Evolutionary conservation across 169 alveolate genomes (phyloP).

Genomic region (Theileria orientalis): DNA sequence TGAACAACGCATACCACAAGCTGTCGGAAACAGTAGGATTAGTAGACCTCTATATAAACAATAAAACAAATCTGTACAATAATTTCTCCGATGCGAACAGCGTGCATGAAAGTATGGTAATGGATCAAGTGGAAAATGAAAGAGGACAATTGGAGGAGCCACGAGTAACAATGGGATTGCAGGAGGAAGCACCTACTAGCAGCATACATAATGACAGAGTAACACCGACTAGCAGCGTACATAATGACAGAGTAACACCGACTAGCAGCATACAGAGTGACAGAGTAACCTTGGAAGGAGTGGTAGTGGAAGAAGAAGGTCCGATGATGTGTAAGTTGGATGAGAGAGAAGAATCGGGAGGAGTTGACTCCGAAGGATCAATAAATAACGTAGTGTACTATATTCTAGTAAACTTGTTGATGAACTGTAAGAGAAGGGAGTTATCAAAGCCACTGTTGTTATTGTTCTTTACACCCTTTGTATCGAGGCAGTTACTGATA

Average conservation of each 20-base stretch:
- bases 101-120: background rate
- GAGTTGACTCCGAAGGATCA: too few relatives aligned
- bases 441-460: constrained; percentile 2
- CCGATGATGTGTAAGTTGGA: background rate
- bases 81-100: background rate
- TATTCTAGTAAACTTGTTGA: constrained; percentile 1
- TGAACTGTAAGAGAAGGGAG: constrained; percentile 7
- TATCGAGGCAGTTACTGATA: background rate
- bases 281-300: background rate
- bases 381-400: constrained; percentile 6
- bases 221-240: background rate
- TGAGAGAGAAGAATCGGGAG: background rate
- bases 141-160: background rate
- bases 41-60: constrained; percentile 28
- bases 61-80: constrained; percentile 33
- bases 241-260: background rate
- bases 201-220: background rate
- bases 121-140: background rate
- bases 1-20: constrained; percentile 16
- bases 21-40: constrained; percentile 33
- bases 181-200: background rate
- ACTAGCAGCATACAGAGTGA: background rate
- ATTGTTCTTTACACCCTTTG: constrained; percentile 15
- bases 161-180: background rate
- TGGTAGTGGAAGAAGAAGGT: background rate